Conservation (phyloP, 2,329 filamentous ascomycete genomes). For the Fusarium sp. region DNA sequence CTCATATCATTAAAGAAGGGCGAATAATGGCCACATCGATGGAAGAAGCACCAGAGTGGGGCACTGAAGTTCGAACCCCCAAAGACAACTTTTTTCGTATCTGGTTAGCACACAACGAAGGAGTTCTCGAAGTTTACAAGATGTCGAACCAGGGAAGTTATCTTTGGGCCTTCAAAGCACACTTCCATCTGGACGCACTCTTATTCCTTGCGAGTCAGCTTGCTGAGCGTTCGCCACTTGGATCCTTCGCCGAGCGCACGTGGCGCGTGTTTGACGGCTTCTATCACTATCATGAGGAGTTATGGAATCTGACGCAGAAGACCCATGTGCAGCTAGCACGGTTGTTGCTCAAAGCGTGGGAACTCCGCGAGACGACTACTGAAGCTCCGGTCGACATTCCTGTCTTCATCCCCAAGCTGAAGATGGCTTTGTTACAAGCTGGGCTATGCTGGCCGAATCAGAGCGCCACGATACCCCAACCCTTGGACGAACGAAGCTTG, state of each 20-base stretch:
- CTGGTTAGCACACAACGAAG: constrained; percentile 12
- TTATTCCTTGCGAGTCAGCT: constrained; percentile 3
- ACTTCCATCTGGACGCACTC: constrained; percentile 8
- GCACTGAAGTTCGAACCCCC: background rate
- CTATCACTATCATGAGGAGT: background rate
- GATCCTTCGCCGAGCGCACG: background rate
- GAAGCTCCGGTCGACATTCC: background rate
- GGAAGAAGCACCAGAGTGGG: constrained; percentile 14
- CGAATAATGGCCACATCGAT: background rate
- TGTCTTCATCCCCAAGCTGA: background rate
- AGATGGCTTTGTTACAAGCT: background rate
- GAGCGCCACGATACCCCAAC: background rate
- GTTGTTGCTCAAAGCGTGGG: constrained; percentile 3
- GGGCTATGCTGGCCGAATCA: background rate
- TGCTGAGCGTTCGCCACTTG: background rate
- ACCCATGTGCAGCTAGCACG: background rate
- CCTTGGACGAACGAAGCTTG: too few species aligned
- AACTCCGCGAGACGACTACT: background rate
- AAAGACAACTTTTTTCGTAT: constrained; percentile 15
- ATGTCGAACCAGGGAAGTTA: background rate
- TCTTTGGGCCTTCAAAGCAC: background rate
- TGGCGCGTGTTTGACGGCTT: constrained; percentile 7
- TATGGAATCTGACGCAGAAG: background rate
- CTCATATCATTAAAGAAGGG: background rate
- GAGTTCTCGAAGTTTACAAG: background rate